phyloP scores from a whole-genome alignment of 176 grass and related monocot species.

The Puya raimondii region DNA sequence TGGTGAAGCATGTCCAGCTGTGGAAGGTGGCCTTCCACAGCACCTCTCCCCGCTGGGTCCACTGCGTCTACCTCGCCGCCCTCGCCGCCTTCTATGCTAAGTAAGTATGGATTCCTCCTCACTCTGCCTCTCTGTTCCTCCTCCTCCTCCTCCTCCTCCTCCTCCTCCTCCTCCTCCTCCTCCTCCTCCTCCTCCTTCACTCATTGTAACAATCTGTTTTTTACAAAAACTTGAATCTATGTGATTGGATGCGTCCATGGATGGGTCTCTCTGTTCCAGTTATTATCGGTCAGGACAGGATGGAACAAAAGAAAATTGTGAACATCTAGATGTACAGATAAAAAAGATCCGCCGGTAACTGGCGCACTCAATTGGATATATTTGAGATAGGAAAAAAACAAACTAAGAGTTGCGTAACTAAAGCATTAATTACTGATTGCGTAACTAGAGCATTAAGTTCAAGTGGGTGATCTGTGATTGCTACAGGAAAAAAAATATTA shows the following conservation, averaged over 20 bases:
- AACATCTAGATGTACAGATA: no score
- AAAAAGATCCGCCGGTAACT: no score
- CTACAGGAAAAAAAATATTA: no score
- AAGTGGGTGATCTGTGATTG: no score
- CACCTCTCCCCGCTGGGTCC: slow-evolving; percentile 93
- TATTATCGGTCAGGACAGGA: neutral
- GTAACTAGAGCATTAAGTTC: no score
- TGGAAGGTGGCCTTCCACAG: slow-evolving; percentile 97
- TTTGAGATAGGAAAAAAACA: no score
- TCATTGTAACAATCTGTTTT: no score
- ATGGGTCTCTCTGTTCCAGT: neutral
- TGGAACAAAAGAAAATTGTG: neutral
- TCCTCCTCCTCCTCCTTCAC: neutral
- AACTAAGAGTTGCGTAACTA: no score
- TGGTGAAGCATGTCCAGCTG: slow-evolving; percentile 99
- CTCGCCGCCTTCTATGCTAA: slow-evolving; percentile 94
- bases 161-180: neutral
- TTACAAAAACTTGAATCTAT: no score
- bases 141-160: neutral
- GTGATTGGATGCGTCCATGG: no score
- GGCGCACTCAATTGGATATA: no score
- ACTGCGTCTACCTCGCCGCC: slow-evolving; percentile 69
- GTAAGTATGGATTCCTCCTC: slow-evolving; percentile 49
- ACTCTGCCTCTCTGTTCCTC: neutral
- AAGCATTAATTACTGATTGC: no score